Conservation (phyloP, 495 filamentous ascomycete species). For the Neurospora sp. region DNA sequence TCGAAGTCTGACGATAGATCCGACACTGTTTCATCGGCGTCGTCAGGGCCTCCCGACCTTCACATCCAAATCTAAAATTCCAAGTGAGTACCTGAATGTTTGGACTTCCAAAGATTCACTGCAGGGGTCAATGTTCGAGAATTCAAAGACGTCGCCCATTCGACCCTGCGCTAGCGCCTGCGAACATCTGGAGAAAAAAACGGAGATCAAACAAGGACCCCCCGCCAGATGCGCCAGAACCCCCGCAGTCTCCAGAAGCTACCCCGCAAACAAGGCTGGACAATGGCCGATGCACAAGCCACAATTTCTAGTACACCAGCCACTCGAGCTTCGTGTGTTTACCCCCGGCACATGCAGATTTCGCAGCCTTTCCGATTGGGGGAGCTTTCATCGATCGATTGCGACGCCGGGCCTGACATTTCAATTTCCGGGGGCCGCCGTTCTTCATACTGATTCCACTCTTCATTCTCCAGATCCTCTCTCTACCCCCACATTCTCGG, state of each 20-base stretch:
- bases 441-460: neutral
- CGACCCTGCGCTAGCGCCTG: neutral
- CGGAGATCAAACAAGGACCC: neutral
- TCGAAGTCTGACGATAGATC: neutral
- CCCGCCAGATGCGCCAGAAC: neutral
- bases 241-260: neutral
- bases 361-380: slow-evolving; percentile 1
- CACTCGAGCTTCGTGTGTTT: neutral
- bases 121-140: neutral
- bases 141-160: neutral
- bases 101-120: neutral
- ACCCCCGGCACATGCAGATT: neutral
- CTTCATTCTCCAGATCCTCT: neutral
- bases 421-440: neutral
- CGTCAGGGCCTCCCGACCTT: no score
- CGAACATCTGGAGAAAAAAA: neutral
- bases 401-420: neutral
- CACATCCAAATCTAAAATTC: no score
- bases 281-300: neutral
- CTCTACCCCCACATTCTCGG: neutral
- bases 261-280: neutral
- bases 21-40: neutral
- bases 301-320: neutral
- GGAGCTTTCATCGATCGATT: neutral
- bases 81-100: neutral